These are phyloP conservation scores for Pseudogymnoascus sp. DNA, from an alignment of 2,329 filamentous ascomycete genomes.

Conservation along the genomic window DNA sequence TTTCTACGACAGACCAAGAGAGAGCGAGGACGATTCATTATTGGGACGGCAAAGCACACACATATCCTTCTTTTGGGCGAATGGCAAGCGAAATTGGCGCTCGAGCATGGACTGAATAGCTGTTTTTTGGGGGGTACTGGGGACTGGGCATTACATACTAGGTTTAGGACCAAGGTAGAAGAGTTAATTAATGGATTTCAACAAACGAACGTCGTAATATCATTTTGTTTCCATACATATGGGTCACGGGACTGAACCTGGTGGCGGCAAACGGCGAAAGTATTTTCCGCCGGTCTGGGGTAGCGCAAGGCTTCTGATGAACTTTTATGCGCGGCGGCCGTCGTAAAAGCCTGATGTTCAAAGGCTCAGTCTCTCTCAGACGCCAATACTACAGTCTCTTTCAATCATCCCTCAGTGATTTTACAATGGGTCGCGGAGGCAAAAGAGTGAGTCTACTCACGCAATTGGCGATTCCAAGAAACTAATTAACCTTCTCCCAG, in stretches of 20 bases:
- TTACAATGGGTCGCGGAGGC: slow-evolving; percentile 13
- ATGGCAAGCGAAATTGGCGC: slow-evolving; percentile 6
- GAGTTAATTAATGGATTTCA: not conserved
- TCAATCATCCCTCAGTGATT: not conserved
- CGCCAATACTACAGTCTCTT: slow-evolving; percentile 4
- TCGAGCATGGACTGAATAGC: not conserved
- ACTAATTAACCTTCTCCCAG: slow-evolving; percentile 5
- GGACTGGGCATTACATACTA: slow-evolving; percentile 1
- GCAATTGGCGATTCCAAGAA: not conserved
- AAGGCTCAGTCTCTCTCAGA: slow-evolving; percentile 2
- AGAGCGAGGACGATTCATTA: not conserved
- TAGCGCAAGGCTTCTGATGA: slow-evolving; percentile 8
- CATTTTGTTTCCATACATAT: not conserved
- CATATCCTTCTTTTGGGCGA: slow-evolving; percentile 4
- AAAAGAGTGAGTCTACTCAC: slow-evolving; percentile 9
- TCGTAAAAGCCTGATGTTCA: slow-evolving; percentile 8
- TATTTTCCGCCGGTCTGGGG: slow-evolving; percentile 1
- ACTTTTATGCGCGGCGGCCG: slow-evolving; percentile 8
- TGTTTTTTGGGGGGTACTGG: not conserved
- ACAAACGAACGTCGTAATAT: not conserved
- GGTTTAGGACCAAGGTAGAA: not conserved
- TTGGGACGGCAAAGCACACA: not conserved
- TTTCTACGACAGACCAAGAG: not conserved
- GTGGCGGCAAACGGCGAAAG: not conserved
- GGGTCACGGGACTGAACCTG: not conserved